Base-by-base conservation (phyloP, 257 asterid species). In the Ocimum tenuiflorum region DNA sequence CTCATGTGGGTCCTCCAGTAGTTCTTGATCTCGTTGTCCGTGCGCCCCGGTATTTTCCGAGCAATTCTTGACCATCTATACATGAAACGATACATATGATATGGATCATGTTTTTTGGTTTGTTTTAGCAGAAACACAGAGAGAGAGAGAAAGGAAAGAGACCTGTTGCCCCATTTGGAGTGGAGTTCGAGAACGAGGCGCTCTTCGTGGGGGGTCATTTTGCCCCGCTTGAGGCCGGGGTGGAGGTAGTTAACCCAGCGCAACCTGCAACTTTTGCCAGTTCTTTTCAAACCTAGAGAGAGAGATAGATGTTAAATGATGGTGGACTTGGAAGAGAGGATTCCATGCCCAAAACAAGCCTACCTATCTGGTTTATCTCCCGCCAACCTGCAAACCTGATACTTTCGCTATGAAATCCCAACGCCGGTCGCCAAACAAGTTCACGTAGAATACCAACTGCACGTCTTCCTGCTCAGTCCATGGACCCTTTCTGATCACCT, bases 301-400 rank as follows among this genome's bases (percentile, higher is more conserved):
- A 43, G 18, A 6, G 20, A 10, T 11, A 14, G 3, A 4, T n/a
- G 65, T 73, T 63, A 74, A 67, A n/a, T 10, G 47, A 49, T 50
- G n/a, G 51, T 47, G 78, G 73, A 46, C 46, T 3, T 56, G 63
- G 75, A 10, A 66, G 67, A 13, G 4, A 11, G 7, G 22, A 54
- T 42, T 73, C 76, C 81, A 79, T 88, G 96, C 95, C 88, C 89
- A 64, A 79, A 83, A 79, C 78, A 90, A 75, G 79, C 91, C 86
- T 91, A 91, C 96, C 97, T 73, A 62, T 60, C 58, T 66, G 60
- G 74, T 66, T n/a, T n/a, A 75, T 88, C 98, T 83, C 98, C 98
- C 98, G 76, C 98, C 96, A 86, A n/a, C 96, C 95, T 85, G 82
- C 98, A 91, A 91, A 91, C 98, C 98, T 91, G 98, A 91, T 42